Conservation (phyloP, 2,329 filamentous ascomycete genomes). For the Pseudocercospora fuligena region DNA sequence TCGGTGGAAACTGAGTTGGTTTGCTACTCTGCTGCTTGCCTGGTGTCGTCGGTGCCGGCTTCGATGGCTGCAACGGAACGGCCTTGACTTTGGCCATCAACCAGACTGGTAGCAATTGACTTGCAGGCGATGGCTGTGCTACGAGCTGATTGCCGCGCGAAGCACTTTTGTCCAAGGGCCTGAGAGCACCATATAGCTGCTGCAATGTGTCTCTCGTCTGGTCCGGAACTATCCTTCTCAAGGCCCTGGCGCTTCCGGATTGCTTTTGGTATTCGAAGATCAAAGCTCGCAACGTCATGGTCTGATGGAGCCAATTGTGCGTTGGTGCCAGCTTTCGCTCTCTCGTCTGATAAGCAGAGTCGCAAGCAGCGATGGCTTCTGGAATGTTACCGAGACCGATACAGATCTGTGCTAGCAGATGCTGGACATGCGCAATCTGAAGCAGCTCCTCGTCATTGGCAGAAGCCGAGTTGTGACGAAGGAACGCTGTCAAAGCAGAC, state of each 20-base stretch:
- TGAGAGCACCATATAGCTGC: conserved; percentile 3
- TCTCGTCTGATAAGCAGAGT: conserved; percentile 9
- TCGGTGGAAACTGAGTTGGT: not conserved
- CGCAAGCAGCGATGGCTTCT: conserved; percentile 11
- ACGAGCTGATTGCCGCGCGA: not conserved
- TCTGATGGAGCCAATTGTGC: not conserved
- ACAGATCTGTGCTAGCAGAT: conserved; percentile 15
- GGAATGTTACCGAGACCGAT: conserved; percentile 6
- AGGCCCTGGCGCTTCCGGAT: not conserved
- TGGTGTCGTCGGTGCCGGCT: not conserved
- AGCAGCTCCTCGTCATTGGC: conserved; percentile 9
- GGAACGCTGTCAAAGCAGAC: not conserved
- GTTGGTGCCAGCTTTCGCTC: not conserved
- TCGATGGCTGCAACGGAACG: not conserved
- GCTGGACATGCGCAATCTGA: conserved; percentile 15
- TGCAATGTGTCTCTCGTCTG: not conserved
- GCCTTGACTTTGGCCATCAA: conserved; percentile 8
- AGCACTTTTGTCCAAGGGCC: not conserved
- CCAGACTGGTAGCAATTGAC: conserved; percentile 20
- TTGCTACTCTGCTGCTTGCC: conserved; percentile 5
- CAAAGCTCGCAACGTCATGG: conserved; percentile 1
- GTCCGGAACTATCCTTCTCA: not conserved
- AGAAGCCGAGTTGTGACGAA: not conserved
- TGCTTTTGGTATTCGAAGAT: conserved; percentile 1
- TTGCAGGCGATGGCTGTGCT: not conserved